Percentiles rank a stretch among this genome's conserved stretches.
These are phyloP conservation scores for Endotrypanum monterogeii DNA, from an alignment of 208 protist genomes.

Conservation along the genomic window DNA sequence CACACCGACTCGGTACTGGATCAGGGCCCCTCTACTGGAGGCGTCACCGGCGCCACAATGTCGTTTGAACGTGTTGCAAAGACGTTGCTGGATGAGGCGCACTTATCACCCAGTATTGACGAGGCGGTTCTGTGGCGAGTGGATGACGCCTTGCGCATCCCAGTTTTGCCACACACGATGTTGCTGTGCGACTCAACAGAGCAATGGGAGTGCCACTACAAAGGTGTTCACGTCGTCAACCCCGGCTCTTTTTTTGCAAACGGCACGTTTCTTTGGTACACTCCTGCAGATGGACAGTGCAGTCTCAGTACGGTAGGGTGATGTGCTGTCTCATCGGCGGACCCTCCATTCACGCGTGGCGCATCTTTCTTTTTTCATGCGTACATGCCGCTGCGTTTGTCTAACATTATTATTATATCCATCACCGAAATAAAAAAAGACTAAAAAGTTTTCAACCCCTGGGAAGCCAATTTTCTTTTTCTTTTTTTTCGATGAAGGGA, in stretches of 20 bases:
- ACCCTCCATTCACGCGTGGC: background rate
- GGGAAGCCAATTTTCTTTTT: background rate
- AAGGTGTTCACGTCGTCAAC: slow-evolving; percentile 81
- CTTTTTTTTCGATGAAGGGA: no score
- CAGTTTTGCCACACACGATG: slow-evolving; percentile 78
- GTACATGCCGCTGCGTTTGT: background rate
- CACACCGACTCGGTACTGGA: background rate
- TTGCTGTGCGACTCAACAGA: slow-evolving; percentile 89
- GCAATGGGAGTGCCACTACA: slow-evolving; percentile 90
- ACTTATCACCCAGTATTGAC: slow-evolving; percentile 67
- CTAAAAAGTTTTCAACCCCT: no score
- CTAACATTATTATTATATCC: no score
- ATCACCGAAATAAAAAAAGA: no score
- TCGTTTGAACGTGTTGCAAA: slow-evolving; percentile 81
- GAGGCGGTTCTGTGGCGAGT: slow-evolving; percentile 72
- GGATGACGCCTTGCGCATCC: slow-evolving; percentile 75
- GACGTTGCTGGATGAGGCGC: slow-evolving; percentile 81
- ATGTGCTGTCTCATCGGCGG: background rate
- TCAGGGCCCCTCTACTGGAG: background rate
- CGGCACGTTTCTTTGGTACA: slow-evolving; percentile 90
- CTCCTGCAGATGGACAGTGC: slow-evolving; percentile 82
- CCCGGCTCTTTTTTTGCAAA: slow-evolving; percentile 80
- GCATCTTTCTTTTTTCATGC: background rate
- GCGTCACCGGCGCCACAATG: background rate
- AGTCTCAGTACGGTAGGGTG: slow-evolving; percentile 74